Evolutionary conservation across 2,329 filamentous ascomycete genomes (phyloP).

Genomic region (Ophiocordyceps camponoti-leonardi): DNA sequence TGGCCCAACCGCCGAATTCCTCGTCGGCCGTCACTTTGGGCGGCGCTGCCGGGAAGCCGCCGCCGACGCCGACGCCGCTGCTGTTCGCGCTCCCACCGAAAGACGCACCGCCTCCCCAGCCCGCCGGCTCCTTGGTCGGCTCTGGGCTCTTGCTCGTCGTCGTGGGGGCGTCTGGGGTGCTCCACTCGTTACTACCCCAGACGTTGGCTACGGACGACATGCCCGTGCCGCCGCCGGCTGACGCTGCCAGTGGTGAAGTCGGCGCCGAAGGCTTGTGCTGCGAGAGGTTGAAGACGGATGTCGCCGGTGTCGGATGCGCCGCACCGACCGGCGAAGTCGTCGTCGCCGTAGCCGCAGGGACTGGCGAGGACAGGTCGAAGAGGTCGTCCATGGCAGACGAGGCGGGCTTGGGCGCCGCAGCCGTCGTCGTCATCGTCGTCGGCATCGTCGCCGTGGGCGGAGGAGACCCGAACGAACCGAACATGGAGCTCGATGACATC

Average conservation of each 20-base stretch:
- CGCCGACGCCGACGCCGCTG: slow-evolving; percentile 25
- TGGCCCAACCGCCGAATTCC: slow-evolving; percentile 92
- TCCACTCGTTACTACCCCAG: slow-evolving; percentile 83
- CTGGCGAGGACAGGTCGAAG: slow-evolving; percentile 54
- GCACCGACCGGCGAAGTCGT: slow-evolving; percentile 19
- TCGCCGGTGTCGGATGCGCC: slow-evolving; percentile 21
- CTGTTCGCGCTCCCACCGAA: slow-evolving; percentile 15
- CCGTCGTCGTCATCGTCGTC: too few relatives aligned
- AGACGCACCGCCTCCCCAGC: slow-evolving; percentile 34
- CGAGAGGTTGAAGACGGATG: slow-evolving; percentile 74
- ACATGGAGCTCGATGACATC: slow-evolving; percentile 38
- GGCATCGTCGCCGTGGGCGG: slow-evolving; percentile 9
- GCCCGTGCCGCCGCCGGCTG: slow-evolving; percentile 19
- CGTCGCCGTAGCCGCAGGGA: slow-evolving; percentile 24
- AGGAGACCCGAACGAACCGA: slow-evolving; percentile 41
- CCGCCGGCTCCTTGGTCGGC: slow-evolving; percentile 24
- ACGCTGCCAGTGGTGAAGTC: slow-evolving; percentile 14
- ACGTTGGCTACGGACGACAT: slow-evolving; percentile 44
- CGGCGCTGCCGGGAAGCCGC: slow-evolving; percentile 40
- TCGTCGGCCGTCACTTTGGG: slow-evolving; percentile 74
- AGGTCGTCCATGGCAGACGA: slow-evolving; percentile 57
- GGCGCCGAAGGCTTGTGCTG: slow-evolving; percentile 27
- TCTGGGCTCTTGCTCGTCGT: slow-evolving; percentile 38
- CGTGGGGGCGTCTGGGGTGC: slow-evolving; percentile 25
- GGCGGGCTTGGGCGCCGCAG: slow-evolving; percentile 19